Evolutionary conservation across 768 basidiomycete genomes (phyloP), one percentile per base, ranked within the genome.

Genomic region (Rhodotorula babjevae): DNA sequence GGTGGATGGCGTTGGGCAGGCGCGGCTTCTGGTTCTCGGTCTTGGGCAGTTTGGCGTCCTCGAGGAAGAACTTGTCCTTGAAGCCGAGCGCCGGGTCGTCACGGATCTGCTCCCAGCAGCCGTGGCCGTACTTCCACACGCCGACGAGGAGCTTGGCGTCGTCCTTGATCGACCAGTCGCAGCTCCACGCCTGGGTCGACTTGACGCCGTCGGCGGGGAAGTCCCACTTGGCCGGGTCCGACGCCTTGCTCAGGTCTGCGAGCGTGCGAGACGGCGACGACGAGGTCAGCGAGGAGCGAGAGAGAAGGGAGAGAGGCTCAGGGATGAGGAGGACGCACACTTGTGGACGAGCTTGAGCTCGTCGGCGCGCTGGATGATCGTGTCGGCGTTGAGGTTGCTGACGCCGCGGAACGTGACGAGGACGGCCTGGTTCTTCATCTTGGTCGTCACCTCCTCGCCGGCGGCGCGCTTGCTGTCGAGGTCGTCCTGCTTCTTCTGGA

Each of bases 1-100:
- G 89, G 82, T 99, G 96, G 72, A 99, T 97, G 44, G 96, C 92
- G 78, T 94, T 96, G 49, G 96, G 96, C 77, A 95, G 95, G 16
- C 69, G 68, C 33, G 91, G 91, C 78, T 91, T 87, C 52, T 61
- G 61, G 36, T 53, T 53, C 21, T 76, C 74, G 52, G 65, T 65
- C 27, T 88, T 82, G 77, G 93, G 78, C 55, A 78, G 95, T 84
- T 97, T 98, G 77, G 90, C 91, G 81, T 97, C 94, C 80, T 97
- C 96, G 63, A 99, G 85, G 87, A 97, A 98, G 84, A 99, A 95
- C 80, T 97, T 97, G 81, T 90, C 92, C 3, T 87, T 86, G 23
- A 99, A 85, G 4, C 88, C 87, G 21, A 99, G 87, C 71, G 87
- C 87, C 21, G 87, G 81, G 80, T 99, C 96, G 82, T 93, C 91